phyloP scores from a whole-genome alignment of 768 basidiomycete genomes.

The Tylopilus rubrobrunneus region DNA sequence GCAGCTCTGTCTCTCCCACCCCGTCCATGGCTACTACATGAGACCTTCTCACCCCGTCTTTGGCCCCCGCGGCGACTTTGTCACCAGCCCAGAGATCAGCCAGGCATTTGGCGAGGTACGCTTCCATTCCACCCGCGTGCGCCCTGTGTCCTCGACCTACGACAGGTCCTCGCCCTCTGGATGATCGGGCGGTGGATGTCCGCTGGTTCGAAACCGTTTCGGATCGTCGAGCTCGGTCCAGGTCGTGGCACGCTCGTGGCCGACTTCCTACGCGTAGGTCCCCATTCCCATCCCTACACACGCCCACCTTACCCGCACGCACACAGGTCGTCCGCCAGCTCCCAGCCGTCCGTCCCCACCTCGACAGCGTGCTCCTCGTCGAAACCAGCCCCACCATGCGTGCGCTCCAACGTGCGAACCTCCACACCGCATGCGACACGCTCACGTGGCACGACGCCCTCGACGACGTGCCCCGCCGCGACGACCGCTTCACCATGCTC shows the following conservation, averaged over 20 bases:
- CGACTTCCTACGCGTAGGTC: constrained; percentile 85
- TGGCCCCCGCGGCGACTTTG: constrained; percentile 86
- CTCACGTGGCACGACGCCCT: constrained; percentile 74
- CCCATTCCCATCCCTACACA: not conserved
- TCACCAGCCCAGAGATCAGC: constrained; percentile 94
- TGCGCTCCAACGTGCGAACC: constrained; percentile 52
- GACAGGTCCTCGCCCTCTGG: constrained; percentile 86
- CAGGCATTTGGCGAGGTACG: constrained; percentile 95
- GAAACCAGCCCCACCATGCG: constrained; percentile 76
- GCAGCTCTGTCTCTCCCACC: constrained; percentile 87
- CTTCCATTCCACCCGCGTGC: not conserved
- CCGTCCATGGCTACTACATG: constrained; percentile 91
- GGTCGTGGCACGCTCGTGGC: constrained; percentile 90
- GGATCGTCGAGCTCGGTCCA: constrained; percentile 90
- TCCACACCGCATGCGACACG: constrained; percentile 29
- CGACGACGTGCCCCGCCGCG: constrained; percentile 53
- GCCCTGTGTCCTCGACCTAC: constrained; percentile 9
- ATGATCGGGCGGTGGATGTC: constrained; percentile 70
- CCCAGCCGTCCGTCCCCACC: constrained; percentile 30
- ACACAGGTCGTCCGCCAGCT: constrained; percentile 51
- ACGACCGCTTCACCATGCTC: constrained; percentile 69
- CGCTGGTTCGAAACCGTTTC: constrained; percentile 49
- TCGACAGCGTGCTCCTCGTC: constrained; percentile 65
- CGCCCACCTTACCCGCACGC: not conserved
- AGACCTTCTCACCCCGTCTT: constrained; percentile 70